Percentiles rank a stretch among this genome's conserved stretches.
phyloP scores from a whole-genome alignment of 768 basidiomycete species.

The Lactarius vividus region DNA sequence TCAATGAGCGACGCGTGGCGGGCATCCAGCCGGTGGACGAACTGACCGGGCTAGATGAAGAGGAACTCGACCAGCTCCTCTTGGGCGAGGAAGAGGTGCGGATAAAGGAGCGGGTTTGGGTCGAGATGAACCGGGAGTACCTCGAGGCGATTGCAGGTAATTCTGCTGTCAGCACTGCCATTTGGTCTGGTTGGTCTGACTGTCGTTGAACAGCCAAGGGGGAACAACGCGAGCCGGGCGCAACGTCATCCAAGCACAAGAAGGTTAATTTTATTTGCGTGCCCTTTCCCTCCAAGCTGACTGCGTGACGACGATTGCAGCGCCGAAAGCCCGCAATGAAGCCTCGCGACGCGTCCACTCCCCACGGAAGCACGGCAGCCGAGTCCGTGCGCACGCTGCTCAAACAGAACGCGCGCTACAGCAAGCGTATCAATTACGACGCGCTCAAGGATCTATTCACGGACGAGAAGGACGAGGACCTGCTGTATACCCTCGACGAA shows the following conservation, averaged over 20 bases:
- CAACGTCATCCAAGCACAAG: conserved; percentile 51
- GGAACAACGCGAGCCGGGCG: conserved; percentile 43
- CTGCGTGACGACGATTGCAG: conserved; percentile 37
- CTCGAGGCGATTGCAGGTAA: conserved; percentile 82
- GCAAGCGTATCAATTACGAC: conserved; percentile 92
- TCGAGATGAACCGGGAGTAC: conserved; percentile 90
- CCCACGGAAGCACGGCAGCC: conserved; percentile 66
- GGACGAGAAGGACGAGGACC: conserved; percentile 42
- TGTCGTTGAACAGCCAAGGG: conserved; percentile 57
- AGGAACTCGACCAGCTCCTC: conserved; percentile 79
- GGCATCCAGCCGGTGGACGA: conserved; percentile 52
- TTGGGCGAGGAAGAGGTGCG: conserved; percentile 76
- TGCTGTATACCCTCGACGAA: conserved; percentile 53
- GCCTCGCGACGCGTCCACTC: conserved; percentile 73
- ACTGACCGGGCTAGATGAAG: conserved; percentile 80
- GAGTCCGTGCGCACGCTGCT: conserved; percentile 76
- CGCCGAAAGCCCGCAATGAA: conserved; percentile 63
- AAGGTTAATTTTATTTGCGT: conserved; percentile 53
- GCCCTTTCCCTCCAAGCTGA: conserved; percentile 32
- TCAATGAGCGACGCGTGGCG: conserved; percentile 58
- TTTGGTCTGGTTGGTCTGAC: conserved; percentile 23
- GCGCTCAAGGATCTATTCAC: conserved; percentile 76
- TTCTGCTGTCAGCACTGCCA: conserved; percentile 23
- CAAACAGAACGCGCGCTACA: conserved; percentile 84
- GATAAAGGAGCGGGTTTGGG: conserved; percentile 91